These are phyloP conservation scores for Pontederia crassipes DNA, from an alignment of 176 grass and related monocot genomes.

Conservation along the genomic window DNA sequence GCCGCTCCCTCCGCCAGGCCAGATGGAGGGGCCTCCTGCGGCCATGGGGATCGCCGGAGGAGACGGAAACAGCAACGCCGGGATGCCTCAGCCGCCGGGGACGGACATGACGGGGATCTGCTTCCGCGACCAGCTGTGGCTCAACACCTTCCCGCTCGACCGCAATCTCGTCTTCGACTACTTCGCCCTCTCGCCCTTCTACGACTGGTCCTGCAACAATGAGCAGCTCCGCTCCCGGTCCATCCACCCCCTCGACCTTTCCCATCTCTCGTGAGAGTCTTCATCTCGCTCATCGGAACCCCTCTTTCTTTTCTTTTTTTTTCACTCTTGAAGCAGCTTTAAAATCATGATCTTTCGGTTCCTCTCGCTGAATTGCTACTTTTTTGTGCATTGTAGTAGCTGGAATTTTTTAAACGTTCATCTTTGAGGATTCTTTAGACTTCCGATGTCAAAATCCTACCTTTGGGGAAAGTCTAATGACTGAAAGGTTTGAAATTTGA, in stretches of 20 bases:
- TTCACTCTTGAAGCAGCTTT: not conserved
- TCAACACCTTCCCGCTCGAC: slow-evolving; percentile 86
- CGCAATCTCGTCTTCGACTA: slow-evolving; percentile 99
- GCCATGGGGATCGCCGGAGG: slow-evolving; percentile 31
- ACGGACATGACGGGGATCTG: slow-evolving; percentile 99
- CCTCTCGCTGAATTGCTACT: too few relatives aligned
- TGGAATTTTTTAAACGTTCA: too few relatives aligned
- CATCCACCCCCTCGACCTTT: slow-evolving; percentile 93
- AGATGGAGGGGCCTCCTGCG: slow-evolving; percentile 2
- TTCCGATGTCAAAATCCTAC: too few relatives aligned
- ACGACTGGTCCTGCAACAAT: slow-evolving; percentile 91
- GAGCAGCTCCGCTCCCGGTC: slow-evolving; percentile 79
- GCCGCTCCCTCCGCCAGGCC: slow-evolving; percentile 30
- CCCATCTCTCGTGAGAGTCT: slow-evolving; percentile 61
- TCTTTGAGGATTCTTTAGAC: too few relatives aligned
- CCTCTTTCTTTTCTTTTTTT: not conserved
- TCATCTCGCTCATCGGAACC: not conserved
- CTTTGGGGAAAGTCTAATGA: too few relatives aligned
- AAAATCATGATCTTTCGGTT: too few relatives aligned
- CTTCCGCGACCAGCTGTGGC: slow-evolving; percentile 98
- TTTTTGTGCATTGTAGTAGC: too few relatives aligned
- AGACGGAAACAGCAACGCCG: slow-evolving; percentile 18
- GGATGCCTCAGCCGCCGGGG: slow-evolving; percentile 52
- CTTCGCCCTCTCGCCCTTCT: slow-evolving; percentile 96
- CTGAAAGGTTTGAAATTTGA: not conserved